phyloP scores from a whole-genome alignment of 768 basidiomycete genomes.

The Zangia roseola region DNA sequence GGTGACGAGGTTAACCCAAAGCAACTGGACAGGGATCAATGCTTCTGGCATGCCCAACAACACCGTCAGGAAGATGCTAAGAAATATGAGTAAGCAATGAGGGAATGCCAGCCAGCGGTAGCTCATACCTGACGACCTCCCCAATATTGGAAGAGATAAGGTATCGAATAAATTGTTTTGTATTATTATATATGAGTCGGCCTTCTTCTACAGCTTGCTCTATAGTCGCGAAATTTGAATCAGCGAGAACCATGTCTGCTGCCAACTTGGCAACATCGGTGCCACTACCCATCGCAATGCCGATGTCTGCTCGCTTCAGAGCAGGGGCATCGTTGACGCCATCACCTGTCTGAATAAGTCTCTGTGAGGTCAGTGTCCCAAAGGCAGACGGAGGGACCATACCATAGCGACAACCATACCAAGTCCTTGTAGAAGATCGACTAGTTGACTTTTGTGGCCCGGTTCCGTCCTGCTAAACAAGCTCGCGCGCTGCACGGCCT shows the following conservation, averaged over 20 bases:
- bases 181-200: conserved; percentile 97
- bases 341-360: conserved; percentile 74
- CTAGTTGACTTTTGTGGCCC: conserved; percentile 90
- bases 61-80: conserved; percentile 93
- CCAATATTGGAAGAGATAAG: conserved; percentile 98
- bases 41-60: conserved; percentile 99
- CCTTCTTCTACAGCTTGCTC: conserved; percentile 97
- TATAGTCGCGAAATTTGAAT: conserved; percentile 97
- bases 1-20: conserved; percentile 98
- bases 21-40: conserved; percentile 93
- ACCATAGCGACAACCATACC: conserved; percentile 97
- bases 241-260: conserved; percentile 96
- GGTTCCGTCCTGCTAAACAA: conserved; percentile 95
- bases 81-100: conserved; percentile 3
- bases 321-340: conserved; percentile 99
- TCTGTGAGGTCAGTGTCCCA: conserved; percentile 8
- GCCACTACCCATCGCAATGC: conserved; percentile 98
- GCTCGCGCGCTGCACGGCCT: conserved; percentile 83
- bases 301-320: conserved; percentile 95
- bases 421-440: conserved; percentile 88
- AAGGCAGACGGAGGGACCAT: conserved; percentile 18
- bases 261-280: conserved; percentile 98
- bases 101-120: background rate
- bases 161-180: conserved; percentile 99
- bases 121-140: conserved; percentile 79